Evolutionary conservation across 2,329 filamentous ascomycete genomes (phyloP), one percentile per base, ranked within the genome.

Genomic region (Pyrenochaeta sp.): DNA sequence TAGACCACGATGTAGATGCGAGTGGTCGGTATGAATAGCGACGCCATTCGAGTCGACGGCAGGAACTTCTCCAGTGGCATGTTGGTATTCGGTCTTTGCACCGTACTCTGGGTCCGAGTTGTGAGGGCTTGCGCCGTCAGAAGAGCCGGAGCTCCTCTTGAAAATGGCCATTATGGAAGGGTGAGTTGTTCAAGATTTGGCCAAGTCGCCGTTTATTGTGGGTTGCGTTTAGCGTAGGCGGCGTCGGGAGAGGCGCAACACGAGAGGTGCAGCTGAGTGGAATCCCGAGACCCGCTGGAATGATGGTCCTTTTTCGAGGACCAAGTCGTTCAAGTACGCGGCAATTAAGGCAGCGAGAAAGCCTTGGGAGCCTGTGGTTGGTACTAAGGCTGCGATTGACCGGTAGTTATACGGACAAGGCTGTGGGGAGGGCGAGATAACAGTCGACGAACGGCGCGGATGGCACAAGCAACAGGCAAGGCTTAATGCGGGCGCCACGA

Each of bases 1-100:
- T 24, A 86, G 77, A 44, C 83, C 83, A 64, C 84, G 82, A 61
- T 84, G 82, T 46, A 86, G 76, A 59, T 80, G 71, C 50, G 54
- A n/a, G 39, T 73, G 60, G 50, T 76, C 75, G 0, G 45, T 9
- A 55, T 75, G 67, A 2, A 65, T n/a, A 24, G 66, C 62, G 28
- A 65, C 69, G 34, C 73, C 74, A 59, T 76, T 68, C 34, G 48
- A 34, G 36, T 61, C 62, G 6, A 71, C 45, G 3, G 52, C 50
- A 8, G 59, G 58, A 1, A 59, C 52, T 27, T 65, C 61, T 34
- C 66, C 69, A 19, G 68, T 61, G 4, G 42, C 42, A n/a, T 57
- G 40, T 42, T 60, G 50, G 39, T 63, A 61, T 39, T 58, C 58
- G 2, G 52, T 44, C 50, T 58, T 63, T 30, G 54, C 49, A 40